Conservation (phyloP, 768 basidiomycete species). For the Cubamyces lactineus region DNA sequence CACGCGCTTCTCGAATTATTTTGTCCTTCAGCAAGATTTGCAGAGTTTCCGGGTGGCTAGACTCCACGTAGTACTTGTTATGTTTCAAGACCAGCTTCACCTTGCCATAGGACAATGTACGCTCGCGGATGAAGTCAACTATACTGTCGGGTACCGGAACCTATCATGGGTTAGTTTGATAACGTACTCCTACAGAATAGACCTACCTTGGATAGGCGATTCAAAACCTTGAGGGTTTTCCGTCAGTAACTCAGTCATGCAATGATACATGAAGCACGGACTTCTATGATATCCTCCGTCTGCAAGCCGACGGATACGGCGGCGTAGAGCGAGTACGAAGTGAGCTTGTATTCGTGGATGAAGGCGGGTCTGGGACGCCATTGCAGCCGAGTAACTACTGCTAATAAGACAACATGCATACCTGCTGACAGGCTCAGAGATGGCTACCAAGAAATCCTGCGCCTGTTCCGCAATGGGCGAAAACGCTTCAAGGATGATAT, state of each 20-base stretch:
- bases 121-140: conserved; percentile 84
- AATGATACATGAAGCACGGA: conserved; percentile 46
- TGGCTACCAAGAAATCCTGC: conserved; percentile 97
- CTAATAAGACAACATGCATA: conserved; percentile 46
- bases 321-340: conserved; percentile 96
- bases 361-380: conserved; percentile 76
- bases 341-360: conserved; percentile 99
- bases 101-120: conserved; percentile 96
- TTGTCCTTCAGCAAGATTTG: conserved; percentile 86
- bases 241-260: conserved; percentile 30
- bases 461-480: conserved; percentile 98
- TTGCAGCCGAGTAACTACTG: conserved; percentile 37
- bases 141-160: conserved; percentile 92
- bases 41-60: conserved; percentile 90
- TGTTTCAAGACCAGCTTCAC: conserved; percentile 98
- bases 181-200: conserved; percentile 18
- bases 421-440: conserved; percentile 98
- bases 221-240: conserved; percentile 59
- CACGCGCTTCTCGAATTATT: conserved; percentile 82
- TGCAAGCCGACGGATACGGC: conserved; percentile 98
- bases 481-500: conserved; percentile 97
- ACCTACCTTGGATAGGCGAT: conserved; percentile 74
- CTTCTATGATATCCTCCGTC: conserved; percentile 98
- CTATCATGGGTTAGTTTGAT: conserved; percentile 41
- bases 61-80: conserved; percentile 97